These are phyloP conservation scores for Trichosanthes truncata DNA, from an alignment of 306 rosid species.

Conservation along the genomic window DNA sequence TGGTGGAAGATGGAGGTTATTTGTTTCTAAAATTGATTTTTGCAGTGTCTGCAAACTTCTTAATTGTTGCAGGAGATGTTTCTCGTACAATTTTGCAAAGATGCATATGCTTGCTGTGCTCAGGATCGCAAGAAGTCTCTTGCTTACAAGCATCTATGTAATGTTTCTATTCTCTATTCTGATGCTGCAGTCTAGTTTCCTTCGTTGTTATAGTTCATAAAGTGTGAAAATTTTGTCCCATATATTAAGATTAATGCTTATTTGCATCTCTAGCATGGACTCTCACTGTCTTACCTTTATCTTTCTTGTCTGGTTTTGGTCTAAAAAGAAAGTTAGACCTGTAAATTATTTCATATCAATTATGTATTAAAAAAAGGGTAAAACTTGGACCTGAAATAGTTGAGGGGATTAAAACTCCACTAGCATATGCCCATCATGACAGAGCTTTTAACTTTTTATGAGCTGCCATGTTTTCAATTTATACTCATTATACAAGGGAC, in stretches of 20 bases:
- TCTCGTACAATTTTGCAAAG: conserved; percentile 49
- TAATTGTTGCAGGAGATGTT: conserved; percentile 66
- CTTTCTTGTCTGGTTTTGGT: not conserved
- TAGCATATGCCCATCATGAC: not conserved
- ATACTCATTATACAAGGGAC: not conserved
- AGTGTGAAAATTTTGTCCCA: not conserved
- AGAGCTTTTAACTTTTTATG: not conserved
- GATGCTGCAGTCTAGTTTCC: not conserved
- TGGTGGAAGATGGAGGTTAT: not conserved
- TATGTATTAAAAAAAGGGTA: not conserved
- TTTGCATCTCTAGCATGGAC: not conserved
- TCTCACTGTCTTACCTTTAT: not conserved
- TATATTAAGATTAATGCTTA: not conserved
- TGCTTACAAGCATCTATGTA: conserved; percentile 70
- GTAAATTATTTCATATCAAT: not conserved
- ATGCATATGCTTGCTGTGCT: conserved; percentile 35
- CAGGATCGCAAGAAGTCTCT: conserved; percentile 62
- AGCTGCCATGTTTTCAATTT: not conserved
- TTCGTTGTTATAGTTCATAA: not conserved
- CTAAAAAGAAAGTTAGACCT: not conserved
- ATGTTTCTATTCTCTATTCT: conserved; percentile 7
- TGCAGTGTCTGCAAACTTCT: not conserved
- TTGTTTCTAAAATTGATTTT: not conserved
- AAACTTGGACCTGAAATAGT: not conserved
- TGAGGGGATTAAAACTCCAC: not conserved